phyloP scores from a whole-genome alignment of 257 asterid genomes.

The Solanum neorickii region DNA sequence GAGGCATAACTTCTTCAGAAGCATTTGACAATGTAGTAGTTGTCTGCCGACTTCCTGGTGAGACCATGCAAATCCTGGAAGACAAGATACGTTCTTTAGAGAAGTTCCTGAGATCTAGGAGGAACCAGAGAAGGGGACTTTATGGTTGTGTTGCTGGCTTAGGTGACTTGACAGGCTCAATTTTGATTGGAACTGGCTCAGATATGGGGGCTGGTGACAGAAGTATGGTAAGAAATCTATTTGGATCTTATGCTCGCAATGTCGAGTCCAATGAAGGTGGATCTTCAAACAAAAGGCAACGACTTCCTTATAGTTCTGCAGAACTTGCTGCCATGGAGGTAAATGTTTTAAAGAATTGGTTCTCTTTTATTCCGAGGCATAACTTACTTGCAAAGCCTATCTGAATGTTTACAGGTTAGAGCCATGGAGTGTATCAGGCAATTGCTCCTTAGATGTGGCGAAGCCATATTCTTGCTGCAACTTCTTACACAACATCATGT shows the following conservation, averaged over 20 bases:
- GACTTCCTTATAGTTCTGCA: constrained; percentile 76
- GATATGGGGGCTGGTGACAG: constrained; percentile 70
- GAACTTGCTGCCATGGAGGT: constrained; percentile 99
- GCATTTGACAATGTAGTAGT: constrained; percentile 50
- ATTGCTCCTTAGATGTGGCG: constrained; percentile 87
- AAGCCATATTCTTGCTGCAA: constrained; percentile 75
- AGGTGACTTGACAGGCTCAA: constrained; percentile 84
- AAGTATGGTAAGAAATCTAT: constrained; percentile 70
- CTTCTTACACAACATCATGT: constrained; percentile 78
- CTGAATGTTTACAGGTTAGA: constrained; percentile 57
- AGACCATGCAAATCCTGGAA: constrained; percentile 75
- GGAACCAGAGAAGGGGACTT: constrained; percentile 83
- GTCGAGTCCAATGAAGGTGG: constrained; percentile 49
- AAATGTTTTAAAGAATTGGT: constrained; percentile 7
- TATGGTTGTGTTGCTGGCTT: constrained; percentile 94
- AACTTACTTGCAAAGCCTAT: neutral
- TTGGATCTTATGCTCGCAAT: constrained; percentile 66
- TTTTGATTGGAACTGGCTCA: constrained; percentile 67
- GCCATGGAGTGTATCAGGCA: constrained; percentile 96
- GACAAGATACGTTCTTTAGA: constrained; percentile 88
- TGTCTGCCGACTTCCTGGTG: constrained; percentile 64
- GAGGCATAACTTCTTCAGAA: constrained; percentile 41
- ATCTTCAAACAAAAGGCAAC: constrained; percentile 62
- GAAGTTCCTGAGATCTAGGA: constrained; percentile 77
- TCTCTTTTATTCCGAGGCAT: constrained; percentile 3